phyloP scores from a whole-genome alignment of 495 filamentous ascomycete genomes.

The Mytilinidion resinicola region DNA sequence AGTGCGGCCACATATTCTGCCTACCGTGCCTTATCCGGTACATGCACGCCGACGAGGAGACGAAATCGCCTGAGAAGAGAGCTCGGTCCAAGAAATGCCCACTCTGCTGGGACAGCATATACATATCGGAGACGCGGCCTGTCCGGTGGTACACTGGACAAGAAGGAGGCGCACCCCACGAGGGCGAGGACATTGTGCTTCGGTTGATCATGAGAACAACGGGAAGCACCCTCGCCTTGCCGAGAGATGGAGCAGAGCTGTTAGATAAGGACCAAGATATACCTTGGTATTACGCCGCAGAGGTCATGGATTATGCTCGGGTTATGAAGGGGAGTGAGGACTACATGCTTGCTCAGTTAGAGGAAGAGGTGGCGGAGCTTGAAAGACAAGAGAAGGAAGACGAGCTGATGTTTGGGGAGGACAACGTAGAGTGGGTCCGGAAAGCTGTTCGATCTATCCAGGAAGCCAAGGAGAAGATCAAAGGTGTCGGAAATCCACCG shows the following conservation, averaged over 20 bases:
- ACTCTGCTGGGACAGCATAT: conserved; percentile 88
- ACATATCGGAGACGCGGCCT: conserved; percentile 78
- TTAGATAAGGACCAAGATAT: conserved; percentile 63
- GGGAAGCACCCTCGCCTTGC: conserved; percentile 78
- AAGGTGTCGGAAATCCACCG: conserved; percentile 67
- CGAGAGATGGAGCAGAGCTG: conserved; percentile 71
- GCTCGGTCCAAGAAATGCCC: conserved; percentile 91
- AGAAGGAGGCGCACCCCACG: conserved; percentile 67
- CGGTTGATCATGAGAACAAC: conserved; percentile 72
- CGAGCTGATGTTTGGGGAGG: conserved; percentile 88
- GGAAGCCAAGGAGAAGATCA: conserved; percentile 64
- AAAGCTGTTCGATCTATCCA: conserved; percentile 68
- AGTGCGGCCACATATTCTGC: conserved; percentile 96
- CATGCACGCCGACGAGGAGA: conserved; percentile 79
- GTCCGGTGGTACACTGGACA: conserved; percentile 90
- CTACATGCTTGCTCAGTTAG: conserved; percentile 77
- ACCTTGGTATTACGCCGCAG: conserved; percentile 90
- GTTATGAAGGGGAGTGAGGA: conserved; percentile 91
- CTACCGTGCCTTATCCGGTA: conserved; percentile 89
- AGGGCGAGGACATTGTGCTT: conserved; percentile 84
- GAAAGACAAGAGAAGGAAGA: conserved; percentile 75
- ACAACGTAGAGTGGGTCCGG: conserved; percentile 74
- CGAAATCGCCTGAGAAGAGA: conserved; percentile 58
- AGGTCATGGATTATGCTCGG: conserved; percentile 88
- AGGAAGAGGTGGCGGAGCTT: conserved; percentile 68